These are phyloP conservation scores for Colletotrichum neosansevieriae DNA, from an alignment of 2,329 filamentous ascomycete genomes.

Conservation along the genomic window DNA sequence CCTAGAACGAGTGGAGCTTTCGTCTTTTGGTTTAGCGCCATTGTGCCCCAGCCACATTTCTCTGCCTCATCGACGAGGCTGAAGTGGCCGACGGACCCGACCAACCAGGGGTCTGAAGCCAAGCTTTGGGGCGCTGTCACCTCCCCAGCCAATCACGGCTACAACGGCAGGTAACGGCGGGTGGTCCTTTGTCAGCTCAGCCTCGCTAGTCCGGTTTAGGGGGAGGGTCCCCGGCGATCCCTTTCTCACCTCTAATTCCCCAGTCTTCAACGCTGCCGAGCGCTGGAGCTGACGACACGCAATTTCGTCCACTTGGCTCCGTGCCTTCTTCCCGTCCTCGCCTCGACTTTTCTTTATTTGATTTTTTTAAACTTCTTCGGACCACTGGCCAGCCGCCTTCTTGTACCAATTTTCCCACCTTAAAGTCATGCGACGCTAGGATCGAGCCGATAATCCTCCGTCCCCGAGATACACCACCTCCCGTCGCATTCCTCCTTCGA, in stretches of 20 bases:
- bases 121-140: slow-evolving; percentile 35
- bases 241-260: slow-evolving; percentile 28
- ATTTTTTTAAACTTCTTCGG: background rate
- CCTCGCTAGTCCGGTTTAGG: slow-evolving; percentile 39
- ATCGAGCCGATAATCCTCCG: slow-evolving; percentile 31
- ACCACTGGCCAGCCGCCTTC: background rate
- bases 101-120: slow-evolving; percentile 20
- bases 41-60: slow-evolving; percentile 15
- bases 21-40: background rate
- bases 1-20: slow-evolving; percentile 11
- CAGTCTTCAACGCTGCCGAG: slow-evolving; percentile 31
- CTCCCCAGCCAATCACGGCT: slow-evolving; percentile 25
- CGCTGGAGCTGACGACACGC: slow-evolving; percentile 37
- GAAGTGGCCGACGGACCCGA: slow-evolving; percentile 17
- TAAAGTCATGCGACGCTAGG: slow-evolving; percentile 38
- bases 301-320: slow-evolving; percentile 37
- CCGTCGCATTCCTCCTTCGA: slow-evolving; percentile 1
- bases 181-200: slow-evolving; percentile 37
- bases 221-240: slow-evolving; percentile 29
- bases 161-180: slow-evolving; percentile 21
- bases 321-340: background rate
- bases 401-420: slow-evolving; percentile 11
- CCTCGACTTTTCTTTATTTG: background rate
- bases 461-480: slow-evolving; percentile 4
- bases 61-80: slow-evolving; percentile 20